Base-by-base conservation (phyloP, 106 monocot genomes). In the Xerophyta viscosa region DNA sequence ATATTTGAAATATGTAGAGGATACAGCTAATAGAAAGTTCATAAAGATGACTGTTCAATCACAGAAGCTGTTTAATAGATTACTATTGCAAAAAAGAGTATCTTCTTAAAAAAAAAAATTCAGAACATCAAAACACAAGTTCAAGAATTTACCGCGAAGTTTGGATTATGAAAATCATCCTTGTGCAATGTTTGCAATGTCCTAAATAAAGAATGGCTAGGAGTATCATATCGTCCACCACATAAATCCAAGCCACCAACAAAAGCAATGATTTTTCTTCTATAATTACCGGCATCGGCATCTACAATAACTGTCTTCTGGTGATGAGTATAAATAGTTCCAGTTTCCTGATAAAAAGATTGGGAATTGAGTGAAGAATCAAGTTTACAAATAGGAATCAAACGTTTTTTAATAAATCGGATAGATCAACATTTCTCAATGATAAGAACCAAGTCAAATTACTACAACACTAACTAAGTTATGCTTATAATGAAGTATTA, bases 201-300 rank as follows among this genome's bases (percentile, higher is more conserved):
- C 50, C 72, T 66, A 42, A 92, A 86, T 54, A 92, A 31, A 59
- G 65, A 48, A 60, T 92, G 92, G 9, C 52, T 39, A 24, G 86
- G 92, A 37, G 70, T 92, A 60, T 92, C 92, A 56, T 92, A 92
- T 65, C 92, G 64, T 23, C 92, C 92, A 42, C 79, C 86, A 68
- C 92, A 92, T 52, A 92, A 51, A 74, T 92, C 86, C 48, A 92
- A 77, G 15, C 92, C 92, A 66, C 92, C 92, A 62, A 92, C 76
- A 71, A 92, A 92, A 57, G 92, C 92, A 48, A 77, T 65, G 18
- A 92, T 71, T 68, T 86, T 86, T 47, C 86, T 71, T 52, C 48
- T 79, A 33, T 71, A 56, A 57, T 68, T 47, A 9, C 79, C 86
- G 60, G 86, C 92, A 73, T 82, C 92, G 61, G 76, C 70, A 76